Evolutionary conservation across 176 grass and related monocot species (phyloP), one percentile per base, ranked within the genome.

Genomic region (Hyparrhenia diplandra): DNA sequence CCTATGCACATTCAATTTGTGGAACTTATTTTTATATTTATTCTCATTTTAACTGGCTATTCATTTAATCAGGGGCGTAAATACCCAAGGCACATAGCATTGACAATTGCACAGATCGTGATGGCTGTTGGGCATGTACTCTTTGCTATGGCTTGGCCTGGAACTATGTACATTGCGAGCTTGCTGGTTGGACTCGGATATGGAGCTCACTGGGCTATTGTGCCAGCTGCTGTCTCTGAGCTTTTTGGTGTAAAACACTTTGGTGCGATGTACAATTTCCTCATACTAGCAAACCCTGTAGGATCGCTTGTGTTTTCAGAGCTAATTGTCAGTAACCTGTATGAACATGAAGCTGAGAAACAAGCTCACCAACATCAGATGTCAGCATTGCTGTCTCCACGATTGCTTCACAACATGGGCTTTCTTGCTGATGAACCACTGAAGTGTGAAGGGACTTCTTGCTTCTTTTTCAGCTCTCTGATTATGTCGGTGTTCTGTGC

Each of bases 71-170:
- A 96, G 93, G 83, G 76, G 17, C 47, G 23, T 81, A 81, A 67
- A 61, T 92, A 92, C 75, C 90, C 90, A 5, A 87, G 90, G 80
- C 83, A 89, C 69, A 76, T 96, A 54, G 85, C 85, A 23, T 39
- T 92, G 73, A 63, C 80, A 49, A n/a, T 75, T 47, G 68, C 80
- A 64, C 93, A 93, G 77, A 51, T 92, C 12, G 16, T 88, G 49
- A 85, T 89, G 80, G 83, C 83, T 78, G 72, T 36, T 64, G 90
- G 85, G 10, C 93, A 96, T 80, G 84, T 96, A 54, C 85, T 96
- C 77, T 92, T 96, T 79, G 90, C 93, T 35, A 90, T 86, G 87
- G 90, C 87, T 88, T 90, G 93, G 85, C 90, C 93, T 68, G 88
- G n/a, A 81, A 92, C 90, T 34, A 92, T 96, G 80, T 86, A 97